A percentile compares a stretch with the other conserved stretches of the same genome.
These are phyloP conservation scores for Colletotrichum sidae DNA, from an alignment of 2,329 filamentous ascomycete species.

Conservation along the genomic window DNA sequence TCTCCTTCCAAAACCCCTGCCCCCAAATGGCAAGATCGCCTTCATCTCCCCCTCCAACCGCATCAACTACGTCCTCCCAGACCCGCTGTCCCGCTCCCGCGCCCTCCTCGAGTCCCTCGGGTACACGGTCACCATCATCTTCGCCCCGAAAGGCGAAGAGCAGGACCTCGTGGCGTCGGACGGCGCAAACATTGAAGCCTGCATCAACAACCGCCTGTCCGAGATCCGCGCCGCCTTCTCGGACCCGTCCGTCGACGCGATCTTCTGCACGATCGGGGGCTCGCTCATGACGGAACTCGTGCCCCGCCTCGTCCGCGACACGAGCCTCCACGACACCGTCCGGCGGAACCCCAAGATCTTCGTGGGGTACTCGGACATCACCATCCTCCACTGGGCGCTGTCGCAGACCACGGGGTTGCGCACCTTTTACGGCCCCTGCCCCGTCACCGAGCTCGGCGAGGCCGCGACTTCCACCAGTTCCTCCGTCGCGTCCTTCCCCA, in stretches of 20 bases:
- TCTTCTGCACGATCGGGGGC: constrained; percentile 55
- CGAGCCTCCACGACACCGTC: constrained; percentile 47
- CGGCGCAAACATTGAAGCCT: constrained; percentile 46
- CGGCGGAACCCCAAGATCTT: constrained; percentile 54
- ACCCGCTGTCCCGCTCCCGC: constrained; percentile 45
- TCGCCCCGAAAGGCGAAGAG: constrained; percentile 23
- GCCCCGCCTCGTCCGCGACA: constrained; percentile 50
- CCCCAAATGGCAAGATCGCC: constrained; percentile 51
- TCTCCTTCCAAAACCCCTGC: constrained; percentile 43
- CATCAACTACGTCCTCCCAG: constrained; percentile 46
- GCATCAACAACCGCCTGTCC: constrained; percentile 49
- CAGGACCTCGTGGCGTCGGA: constrained; percentile 22
- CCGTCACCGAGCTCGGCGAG: constrained; percentile 53
- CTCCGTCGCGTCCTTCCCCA: constrained; percentile 16
- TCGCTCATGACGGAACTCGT: constrained; percentile 53
- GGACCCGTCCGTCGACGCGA: constrained; percentile 48
- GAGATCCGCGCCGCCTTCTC: constrained; percentile 53
- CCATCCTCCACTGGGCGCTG: constrained; percentile 55
- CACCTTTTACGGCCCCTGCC: constrained; percentile 56
- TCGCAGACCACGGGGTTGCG: constrained; percentile 51
- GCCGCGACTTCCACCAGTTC: constrained; percentile 26
- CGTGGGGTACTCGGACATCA: constrained; percentile 56
- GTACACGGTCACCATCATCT: constrained; percentile 50
- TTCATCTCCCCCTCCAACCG: constrained; percentile 54
- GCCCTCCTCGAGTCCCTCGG: constrained; percentile 45